Conservation (phyloP, 78 protist genomes). For the Dictyostelium brefeldianum region DNA sequence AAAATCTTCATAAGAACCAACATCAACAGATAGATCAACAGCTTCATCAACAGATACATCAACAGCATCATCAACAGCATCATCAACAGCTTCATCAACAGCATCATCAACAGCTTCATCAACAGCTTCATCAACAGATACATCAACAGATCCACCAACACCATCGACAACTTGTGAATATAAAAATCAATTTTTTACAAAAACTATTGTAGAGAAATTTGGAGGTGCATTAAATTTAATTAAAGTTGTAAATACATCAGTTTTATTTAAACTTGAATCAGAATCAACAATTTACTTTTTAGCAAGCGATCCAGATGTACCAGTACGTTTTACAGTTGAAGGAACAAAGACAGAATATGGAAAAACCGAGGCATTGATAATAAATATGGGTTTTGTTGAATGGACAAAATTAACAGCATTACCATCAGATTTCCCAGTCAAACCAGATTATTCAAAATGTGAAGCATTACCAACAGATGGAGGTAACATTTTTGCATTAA, state of each 20-base stretch:
- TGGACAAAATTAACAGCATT: neutral
- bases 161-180: neutral
- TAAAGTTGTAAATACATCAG: too few species aligned
- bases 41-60: neutral
- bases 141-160: neutral
- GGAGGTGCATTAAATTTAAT: too few species aligned
- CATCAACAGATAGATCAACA: neutral
- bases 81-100: neutral
- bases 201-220: neutral
- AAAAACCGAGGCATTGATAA: neutral
- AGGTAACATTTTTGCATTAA: neutral
- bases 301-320: neutral
- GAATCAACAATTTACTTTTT: neutral
- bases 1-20: too few species aligned
- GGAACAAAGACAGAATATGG: neutral
- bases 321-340: neutral
- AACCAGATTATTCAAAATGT: neutral
- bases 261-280: too few species aligned
- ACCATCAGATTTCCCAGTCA: neutral
- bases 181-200: neutral
- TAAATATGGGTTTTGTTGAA: constrained; percentile 5
- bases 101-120: neutral
- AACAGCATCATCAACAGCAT: neutral
- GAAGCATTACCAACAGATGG: neutral
- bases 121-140: neutral